Conservation (phyloP, 495 filamentous ascomycete species). For the Bathelium albidoporum region DNA sequence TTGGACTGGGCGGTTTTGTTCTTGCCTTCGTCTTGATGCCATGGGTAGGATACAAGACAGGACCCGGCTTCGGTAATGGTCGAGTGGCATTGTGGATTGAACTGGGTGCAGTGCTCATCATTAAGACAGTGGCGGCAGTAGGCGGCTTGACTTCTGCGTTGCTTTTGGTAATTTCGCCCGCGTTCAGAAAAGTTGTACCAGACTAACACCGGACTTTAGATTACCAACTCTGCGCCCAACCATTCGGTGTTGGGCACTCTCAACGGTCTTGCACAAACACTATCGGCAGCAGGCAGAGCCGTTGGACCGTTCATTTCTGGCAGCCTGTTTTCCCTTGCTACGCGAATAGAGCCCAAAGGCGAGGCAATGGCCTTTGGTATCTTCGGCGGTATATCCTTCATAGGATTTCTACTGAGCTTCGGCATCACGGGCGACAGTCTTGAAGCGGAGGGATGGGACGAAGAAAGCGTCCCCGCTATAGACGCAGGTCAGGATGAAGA, state of each 20-base stretch:
- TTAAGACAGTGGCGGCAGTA: constrained; percentile 83
- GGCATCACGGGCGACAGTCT: constrained; percentile 52
- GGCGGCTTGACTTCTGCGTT: constrained; percentile 83
- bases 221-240: constrained; percentile 86
- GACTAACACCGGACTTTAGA: constrained; percentile 37
- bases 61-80: constrained; percentile 25
- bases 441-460: constrained; percentile 52
- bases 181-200: too few relatives aligned
- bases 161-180: constrained; percentile 52
- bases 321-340: constrained; percentile 65
- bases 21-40: constrained; percentile 80
- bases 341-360: constrained; percentile 62
- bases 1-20: constrained; percentile 70
- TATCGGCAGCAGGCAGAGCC: constrained; percentile 83
- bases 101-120: constrained; percentile 63
- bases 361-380: constrained; percentile 74
- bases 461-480: constrained; percentile 23
- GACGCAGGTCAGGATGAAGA: constrained; percentile 40
- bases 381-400: constrained; percentile 65
- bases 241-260: constrained; percentile 78
- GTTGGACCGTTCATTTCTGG: constrained; percentile 83
- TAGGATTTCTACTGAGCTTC: constrained; percentile 67
- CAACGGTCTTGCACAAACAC: constrained; percentile 88
- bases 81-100: constrained; percentile 57
- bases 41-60: constrained; percentile 64